Conservation (phyloP, 129 eudicot genomes). For the Pulicaria dysenterica region DNA sequence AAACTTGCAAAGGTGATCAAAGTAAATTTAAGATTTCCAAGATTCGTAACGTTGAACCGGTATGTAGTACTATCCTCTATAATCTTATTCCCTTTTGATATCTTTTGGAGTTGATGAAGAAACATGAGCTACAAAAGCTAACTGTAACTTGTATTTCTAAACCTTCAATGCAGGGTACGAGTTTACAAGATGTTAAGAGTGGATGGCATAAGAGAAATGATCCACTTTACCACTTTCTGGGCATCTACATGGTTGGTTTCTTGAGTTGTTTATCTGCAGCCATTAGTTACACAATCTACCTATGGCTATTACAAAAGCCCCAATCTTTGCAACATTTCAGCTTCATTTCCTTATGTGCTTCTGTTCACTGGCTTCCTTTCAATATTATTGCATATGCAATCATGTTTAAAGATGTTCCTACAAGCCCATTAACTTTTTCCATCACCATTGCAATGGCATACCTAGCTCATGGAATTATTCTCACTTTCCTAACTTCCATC, state of each 20-base stretch:
- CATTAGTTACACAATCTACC: conserved; percentile 35
- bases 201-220: conserved; percentile 9
- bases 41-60: conserved; percentile 30
- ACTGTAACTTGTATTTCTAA: not conserved
- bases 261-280: conserved; percentile 47
- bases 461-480: conserved; percentile 47
- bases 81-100: not conserved
- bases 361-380: conserved; percentile 56
- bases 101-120: too few relatives aligned
- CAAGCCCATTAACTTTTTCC: conserved; percentile 31
- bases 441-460: conserved; percentile 34
- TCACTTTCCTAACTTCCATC: conserved; percentile 36
- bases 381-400: conserved; percentile 35
- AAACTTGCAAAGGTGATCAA: conserved; percentile 34
- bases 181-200: not conserved
- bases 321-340: conserved; percentile 33
- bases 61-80: conserved; percentile 7
- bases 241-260: conserved; percentile 49
- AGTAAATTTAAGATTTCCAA: conserved; percentile 12
- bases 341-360: conserved; percentile 44
- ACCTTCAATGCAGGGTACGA: conserved; percentile 34
- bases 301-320: conserved; percentile 32
- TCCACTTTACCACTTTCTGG: conserved; percentile 39
- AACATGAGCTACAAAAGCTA: not conserved
- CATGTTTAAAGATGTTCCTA: conserved; percentile 30